Evolutionary conservation across 2,329 filamentous ascomycete species (phyloP), one percentile per base, ranked within the genome.

Genomic region (Cladosporium velox): DNA sequence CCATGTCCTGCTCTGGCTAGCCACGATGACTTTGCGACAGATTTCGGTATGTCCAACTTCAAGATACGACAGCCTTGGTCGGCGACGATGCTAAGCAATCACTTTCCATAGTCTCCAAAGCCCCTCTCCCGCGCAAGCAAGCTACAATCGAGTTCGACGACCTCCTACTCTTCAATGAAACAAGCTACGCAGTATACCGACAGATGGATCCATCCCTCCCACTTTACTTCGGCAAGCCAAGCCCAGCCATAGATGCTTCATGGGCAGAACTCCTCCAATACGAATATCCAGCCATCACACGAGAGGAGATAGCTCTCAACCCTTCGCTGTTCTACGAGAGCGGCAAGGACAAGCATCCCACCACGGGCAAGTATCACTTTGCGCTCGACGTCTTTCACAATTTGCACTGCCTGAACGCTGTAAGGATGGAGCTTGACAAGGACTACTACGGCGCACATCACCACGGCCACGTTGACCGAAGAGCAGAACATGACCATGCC

Each of bases 301-400:
- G 34, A 11, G 21, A 58, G 7, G 55, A 58, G 34, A 28, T 58
- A 24, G 11, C 55, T 12, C n/a, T 35, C 3, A 58, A 58, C 12
- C 55, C 32, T 1, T 58, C 32, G 6, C 55, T 58, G 18, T 38
- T 34, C 34, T 58, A 26, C 12, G 24, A 35, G 1, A 41, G 2
- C 4, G 21, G n/a, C n/a, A 58, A 58, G 12, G 55, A 58, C 34
- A 58, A 28, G 21, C 55, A 58, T 24, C 55, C 55, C 2, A 14
- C 11, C 4, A 58, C 55, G 55, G 55, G 55, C 32, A 58, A 58
- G 21, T 41, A 58, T 24, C 55, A 58, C 34, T 58, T 58, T 14
- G 55, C 55, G 18, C 55, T 58, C 34, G 55, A 58, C 21, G 55
- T 58, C 34, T 58, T 58, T 21, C 55, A 58, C 34, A 58, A 58